Evolutionary conservation across 306 rosid genomes (phyloP).

Genomic region (Rosa persica): DNA sequence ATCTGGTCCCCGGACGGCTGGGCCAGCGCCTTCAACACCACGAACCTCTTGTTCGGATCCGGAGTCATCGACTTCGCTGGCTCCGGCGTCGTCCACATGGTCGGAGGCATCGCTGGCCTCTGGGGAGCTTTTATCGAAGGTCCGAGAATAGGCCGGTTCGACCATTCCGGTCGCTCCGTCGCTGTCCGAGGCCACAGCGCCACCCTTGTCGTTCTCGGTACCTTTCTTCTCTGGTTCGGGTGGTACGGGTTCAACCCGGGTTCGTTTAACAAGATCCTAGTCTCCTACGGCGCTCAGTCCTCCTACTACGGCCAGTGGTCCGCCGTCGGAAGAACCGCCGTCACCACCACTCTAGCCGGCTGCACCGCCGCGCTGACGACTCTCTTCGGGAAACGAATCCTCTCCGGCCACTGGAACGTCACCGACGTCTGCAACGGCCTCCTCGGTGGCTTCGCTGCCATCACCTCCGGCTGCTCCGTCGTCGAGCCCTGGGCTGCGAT

Average conservation of each 20-base stretch:
- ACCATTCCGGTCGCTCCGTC: slow-evolving; percentile 48
- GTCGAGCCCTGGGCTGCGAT: slow-evolving; percentile 96
- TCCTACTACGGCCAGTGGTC: slow-evolving; percentile 78
- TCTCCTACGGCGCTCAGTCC: slow-evolving; percentile 26
- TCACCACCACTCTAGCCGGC: slow-evolving; percentile 79
- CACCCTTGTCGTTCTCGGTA: slow-evolving; percentile 64
- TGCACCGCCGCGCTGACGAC: slow-evolving; percentile 85
- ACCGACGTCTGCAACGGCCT: slow-evolving; percentile 86
- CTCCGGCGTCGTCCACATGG: slow-evolving; percentile 91
- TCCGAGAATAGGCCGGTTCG: slow-evolving; percentile 81
- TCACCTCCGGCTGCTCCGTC: slow-evolving; percentile 80
- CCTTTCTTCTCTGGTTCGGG: slow-evolving; percentile 92
- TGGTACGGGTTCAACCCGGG: slow-evolving; percentile 99
- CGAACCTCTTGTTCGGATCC: slow-evolving; percentile 41
- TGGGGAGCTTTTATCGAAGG: slow-evolving; percentile 93
- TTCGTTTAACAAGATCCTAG: slow-evolving; percentile 60
- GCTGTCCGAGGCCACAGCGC: slow-evolving; percentile 75
- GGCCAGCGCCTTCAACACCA: slow-evolving; percentile 48
- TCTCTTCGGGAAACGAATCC: slow-evolving; percentile 66
- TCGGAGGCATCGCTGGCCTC: slow-evolving; percentile 81
- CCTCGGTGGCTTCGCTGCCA: slow-evolving; percentile 88
- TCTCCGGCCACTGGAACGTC: slow-evolving; percentile 95
- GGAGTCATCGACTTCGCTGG: slow-evolving; percentile 94
- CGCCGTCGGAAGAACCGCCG: slow-evolving; percentile 88
- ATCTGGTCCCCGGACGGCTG: slow-evolving; percentile 85